Conservation (phyloP, 208 protist genomes). For the Entamoeba invadens region DNA sequence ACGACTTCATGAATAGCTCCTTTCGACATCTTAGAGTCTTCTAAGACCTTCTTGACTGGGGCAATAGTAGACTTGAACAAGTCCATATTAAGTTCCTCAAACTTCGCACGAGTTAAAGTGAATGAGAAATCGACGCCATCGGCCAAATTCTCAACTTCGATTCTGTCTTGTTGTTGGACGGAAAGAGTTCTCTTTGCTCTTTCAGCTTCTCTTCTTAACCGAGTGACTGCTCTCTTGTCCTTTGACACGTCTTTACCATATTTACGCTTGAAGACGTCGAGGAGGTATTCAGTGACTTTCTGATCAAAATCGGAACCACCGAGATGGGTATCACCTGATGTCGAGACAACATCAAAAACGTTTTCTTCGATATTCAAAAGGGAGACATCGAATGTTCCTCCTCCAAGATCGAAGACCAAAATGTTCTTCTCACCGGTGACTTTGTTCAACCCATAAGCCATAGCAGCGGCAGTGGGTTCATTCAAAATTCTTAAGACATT, state of each 20-base stretch:
- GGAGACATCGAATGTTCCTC: conserved; percentile 95
- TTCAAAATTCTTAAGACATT: background rate
- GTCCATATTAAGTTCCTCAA: conserved; percentile 46
- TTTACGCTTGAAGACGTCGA: conserved; percentile 28
- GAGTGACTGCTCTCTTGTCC: background rate
- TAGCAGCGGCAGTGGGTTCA: conserved; percentile 1
- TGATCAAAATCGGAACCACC: conserved; percentile 88
- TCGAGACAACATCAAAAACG: conserved; percentile 91
- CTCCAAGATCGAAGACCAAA: conserved; percentile 40
- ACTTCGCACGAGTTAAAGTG: background rate
- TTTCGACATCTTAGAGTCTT: background rate
- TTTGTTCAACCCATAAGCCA: background rate
- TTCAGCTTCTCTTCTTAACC: background rate
- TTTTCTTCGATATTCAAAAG: conserved; percentile 89
- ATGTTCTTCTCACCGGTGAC: background rate
- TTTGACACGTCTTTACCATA: background rate
- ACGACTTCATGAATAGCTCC: background rate
- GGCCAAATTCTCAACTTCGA: background rate
- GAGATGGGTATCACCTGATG: conserved; percentile 77
- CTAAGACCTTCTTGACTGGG: conserved; percentile 33
- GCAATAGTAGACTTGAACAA: conserved; percentile 77
- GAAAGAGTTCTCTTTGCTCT: background rate
- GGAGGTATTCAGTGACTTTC: conserved; percentile 80
- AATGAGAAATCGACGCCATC: background rate
- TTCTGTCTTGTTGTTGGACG: background rate